These are phyloP conservation scores for Microsporum audouinii DNA, from an alignment of 2,329 filamentous ascomycete genomes.

Conservation along the genomic window DNA sequence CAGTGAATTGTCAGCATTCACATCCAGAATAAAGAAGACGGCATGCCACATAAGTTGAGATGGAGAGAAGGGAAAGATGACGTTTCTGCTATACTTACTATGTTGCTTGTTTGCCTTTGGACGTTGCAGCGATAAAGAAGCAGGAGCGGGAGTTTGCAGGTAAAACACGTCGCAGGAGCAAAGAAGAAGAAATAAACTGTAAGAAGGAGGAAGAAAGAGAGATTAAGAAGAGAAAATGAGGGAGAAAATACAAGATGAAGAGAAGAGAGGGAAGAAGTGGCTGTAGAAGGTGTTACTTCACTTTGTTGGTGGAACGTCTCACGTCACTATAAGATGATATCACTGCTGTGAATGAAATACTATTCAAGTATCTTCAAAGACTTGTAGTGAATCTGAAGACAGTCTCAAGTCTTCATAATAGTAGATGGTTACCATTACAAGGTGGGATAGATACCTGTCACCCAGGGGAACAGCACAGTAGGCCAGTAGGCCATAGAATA, in stretches of 20 bases:
- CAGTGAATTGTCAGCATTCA: not conserved
- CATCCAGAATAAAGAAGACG: not conserved
- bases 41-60: not conserved
- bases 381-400: too few species aligned
- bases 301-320: too few species aligned
- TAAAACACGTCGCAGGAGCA: not conserved
- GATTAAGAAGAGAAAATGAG: not conserved
- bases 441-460: too few species aligned
- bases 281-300: too few species aligned
- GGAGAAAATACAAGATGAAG: not conserved
- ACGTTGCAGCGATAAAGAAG: slow-evolving; percentile 1
- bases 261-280: not conserved
- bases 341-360: too few species aligned
- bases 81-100: not conserved
- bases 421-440: too few species aligned
- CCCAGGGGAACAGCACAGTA: too few species aligned
- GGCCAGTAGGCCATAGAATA: too few species aligned
- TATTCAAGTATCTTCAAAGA: too few species aligned
- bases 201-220: not conserved
- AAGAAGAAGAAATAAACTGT: not conserved
- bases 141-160: not conserved
- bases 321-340: too few species aligned
- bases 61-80: not conserved
- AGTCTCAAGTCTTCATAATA: too few species aligned
- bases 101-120: not conserved